Conservation (phyloP, 345 rosid species). For the Rubroshorea leprosula region DNA sequence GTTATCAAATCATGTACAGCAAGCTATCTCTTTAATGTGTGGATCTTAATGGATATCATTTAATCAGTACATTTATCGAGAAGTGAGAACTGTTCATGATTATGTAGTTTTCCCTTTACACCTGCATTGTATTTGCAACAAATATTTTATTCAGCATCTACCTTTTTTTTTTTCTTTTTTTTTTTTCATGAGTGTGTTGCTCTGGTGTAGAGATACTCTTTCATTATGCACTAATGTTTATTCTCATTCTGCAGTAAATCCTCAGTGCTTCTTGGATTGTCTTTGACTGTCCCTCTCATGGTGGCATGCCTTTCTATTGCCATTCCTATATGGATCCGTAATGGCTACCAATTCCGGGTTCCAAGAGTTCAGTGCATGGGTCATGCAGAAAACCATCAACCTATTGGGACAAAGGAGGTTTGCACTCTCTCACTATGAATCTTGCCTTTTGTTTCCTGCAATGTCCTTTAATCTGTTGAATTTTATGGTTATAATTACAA, state of each 20-base stretch:
- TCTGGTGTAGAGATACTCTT: conserved; percentile 5
- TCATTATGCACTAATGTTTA: conserved; percentile 6
- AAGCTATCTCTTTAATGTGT: too few species aligned
- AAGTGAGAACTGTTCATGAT: too few species aligned
- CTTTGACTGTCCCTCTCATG: conserved; percentile 92
- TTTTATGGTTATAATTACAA: too few species aligned
- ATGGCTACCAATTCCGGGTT: conserved; percentile 83
- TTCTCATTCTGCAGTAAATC: conserved; percentile 76
- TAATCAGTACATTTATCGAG: too few species aligned
- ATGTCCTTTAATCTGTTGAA: too few species aligned
- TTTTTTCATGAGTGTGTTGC: too few species aligned
- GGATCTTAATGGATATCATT: too few species aligned
- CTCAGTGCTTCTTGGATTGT: conserved; percentile 88
- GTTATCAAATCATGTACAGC: too few species aligned
- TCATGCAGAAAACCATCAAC: conserved; percentile 45
- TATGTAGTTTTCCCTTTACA: too few species aligned
- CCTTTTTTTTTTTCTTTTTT: too few species aligned
- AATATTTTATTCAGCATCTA: too few species aligned
- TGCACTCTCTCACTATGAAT: conserved; percentile 18
- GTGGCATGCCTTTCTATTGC: conserved; percentile 92
- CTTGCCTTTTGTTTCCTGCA: background rate
- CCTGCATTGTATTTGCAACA: too few species aligned
- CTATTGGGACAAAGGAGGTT: conserved; percentile 69
- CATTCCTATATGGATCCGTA: conserved; percentile 86
- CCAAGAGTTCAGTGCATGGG: conserved; percentile 44